Conservation (phyloP, 768 basidiomycete genomes). For the Mycena galericulata region DNA sequence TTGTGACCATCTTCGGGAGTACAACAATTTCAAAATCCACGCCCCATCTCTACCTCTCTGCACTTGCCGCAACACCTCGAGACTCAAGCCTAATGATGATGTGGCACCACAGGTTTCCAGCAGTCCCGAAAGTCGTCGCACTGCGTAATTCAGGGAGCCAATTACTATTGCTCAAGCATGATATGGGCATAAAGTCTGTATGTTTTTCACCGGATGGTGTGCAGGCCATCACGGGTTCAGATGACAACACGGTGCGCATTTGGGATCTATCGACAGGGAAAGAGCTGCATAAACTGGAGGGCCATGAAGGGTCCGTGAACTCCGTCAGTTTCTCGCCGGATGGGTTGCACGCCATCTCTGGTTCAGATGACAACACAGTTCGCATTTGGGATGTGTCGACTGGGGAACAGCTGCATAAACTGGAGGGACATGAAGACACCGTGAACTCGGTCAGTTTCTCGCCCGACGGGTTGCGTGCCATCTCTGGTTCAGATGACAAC, state of each 20-base stretch:
- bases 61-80: neutral
- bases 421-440: no score
- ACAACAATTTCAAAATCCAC: no score
- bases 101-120: neutral
- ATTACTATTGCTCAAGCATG: neutral
- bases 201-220: neutral
- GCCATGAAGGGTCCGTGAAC: no score
- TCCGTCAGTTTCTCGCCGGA: no score
- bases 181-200: neutral
- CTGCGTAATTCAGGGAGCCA: neutral
- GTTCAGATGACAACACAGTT: no score
- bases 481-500: neutral
- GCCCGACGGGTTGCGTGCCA: neutral
- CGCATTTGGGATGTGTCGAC: no score
- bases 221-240: neutral
- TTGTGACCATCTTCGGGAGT: neutral
- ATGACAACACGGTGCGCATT: neutral
- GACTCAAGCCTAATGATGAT: neutral
- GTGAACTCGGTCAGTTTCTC: no score
- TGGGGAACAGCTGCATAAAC: no score
- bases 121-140: neutral
- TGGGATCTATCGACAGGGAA: neutral
- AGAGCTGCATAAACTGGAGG: neutral
- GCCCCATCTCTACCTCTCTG: no score
- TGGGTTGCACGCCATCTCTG: no score